Conservation (phyloP, 208 protist species). For the Leishmania arabica region DNA sequence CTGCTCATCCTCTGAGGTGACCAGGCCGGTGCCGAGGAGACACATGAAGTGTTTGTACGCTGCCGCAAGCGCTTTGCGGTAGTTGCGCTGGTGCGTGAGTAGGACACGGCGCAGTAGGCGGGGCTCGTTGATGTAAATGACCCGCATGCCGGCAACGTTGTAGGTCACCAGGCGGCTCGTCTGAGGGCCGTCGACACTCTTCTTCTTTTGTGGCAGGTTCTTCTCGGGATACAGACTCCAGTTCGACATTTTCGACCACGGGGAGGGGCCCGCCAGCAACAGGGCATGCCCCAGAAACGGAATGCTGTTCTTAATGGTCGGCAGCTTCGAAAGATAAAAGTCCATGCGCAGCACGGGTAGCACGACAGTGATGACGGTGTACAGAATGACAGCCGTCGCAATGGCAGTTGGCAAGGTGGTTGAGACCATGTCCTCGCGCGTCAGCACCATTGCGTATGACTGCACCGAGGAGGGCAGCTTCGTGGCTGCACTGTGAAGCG, state of each 20-base stretch:
- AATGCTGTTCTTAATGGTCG: slow-evolving; percentile 59
- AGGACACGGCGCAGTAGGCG: slow-evolving; percentile 82
- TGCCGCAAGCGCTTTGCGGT: slow-evolving; percentile 78
- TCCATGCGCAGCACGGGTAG: slow-evolving; percentile 67
- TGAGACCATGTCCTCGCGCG: slow-evolving; percentile 16
- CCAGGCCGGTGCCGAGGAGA: slow-evolving; percentile 86
- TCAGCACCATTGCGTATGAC: slow-evolving; percentile 22
- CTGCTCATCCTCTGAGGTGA: slow-evolving; percentile 85
- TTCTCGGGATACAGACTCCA: slow-evolving; percentile 76
- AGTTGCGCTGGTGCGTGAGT: slow-evolving; percentile 84
- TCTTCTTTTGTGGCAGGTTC: slow-evolving; percentile 32
- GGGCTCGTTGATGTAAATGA: slow-evolving; percentile 87
- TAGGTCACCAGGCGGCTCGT: slow-evolving; percentile 68
- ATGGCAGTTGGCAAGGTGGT: slow-evolving; percentile 23
- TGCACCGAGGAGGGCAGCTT: slow-evolving; percentile 23
- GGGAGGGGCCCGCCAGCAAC: slow-evolving; percentile 58
- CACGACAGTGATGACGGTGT: slow-evolving; percentile 47
- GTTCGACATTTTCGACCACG: slow-evolving; percentile 76
- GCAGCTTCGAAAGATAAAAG: slow-evolving; percentile 67
- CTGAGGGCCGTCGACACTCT: slow-evolving; percentile 1
- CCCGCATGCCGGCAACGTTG: slow-evolving; percentile 75
- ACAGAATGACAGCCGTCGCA: slow-evolving; percentile 40
- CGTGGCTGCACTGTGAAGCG: slow-evolving; percentile 19
- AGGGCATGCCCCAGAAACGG: slow-evolving; percentile 83
- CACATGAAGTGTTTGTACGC: slow-evolving; percentile 93